Conservation (phyloP, 73 alveolate species). For the Stentor coeruleus region DNA sequence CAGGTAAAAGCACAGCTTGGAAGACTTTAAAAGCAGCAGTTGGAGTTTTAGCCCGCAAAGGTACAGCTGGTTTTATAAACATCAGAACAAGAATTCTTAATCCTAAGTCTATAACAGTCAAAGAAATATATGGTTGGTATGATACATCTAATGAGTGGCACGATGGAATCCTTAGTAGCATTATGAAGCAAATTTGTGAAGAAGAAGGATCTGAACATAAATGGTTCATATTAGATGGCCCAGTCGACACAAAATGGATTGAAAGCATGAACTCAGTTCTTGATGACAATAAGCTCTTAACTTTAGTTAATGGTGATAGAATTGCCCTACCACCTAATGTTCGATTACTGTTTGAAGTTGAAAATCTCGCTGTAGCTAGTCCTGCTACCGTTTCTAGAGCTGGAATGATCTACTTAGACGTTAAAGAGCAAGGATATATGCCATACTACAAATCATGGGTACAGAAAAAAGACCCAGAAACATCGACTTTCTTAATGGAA, state of each 20-base stretch:
- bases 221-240: slow-evolving; percentile 99
- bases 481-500: slow-evolving; percentile 50
- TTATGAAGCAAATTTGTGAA: slow-evolving; percentile 92
- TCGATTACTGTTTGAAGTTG: slow-evolving; percentile 92
- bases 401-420: slow-evolving; percentile 96
- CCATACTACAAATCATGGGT: slow-evolving; percentile 90
- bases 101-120: slow-evolving; percentile 92
- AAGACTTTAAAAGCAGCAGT: slow-evolving; percentile 87
- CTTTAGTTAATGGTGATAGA: slow-evolving; percentile 97
- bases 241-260: slow-evolving; percentile 99
- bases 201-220: slow-evolving; percentile 83
- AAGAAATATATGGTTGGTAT: slow-evolving; percentile 89
- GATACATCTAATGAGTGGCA: slow-evolving; percentile 95
- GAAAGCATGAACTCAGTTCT: slow-evolving; percentile 94
- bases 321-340: slow-evolving; percentile 89
- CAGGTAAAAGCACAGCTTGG: slow-evolving; percentile 99
- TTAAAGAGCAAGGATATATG: slow-evolving; percentile 84
- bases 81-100: slow-evolving; percentile 82
- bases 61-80: slow-evolving; percentile 40
- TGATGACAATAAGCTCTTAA: slow-evolving; percentile 69
- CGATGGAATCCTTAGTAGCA: slow-evolving; percentile 98
- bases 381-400: slow-evolving; percentile 99
- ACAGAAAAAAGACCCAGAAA: slow-evolving; percentile 60
- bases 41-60: slow-evolving; percentile 36
- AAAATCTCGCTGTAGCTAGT: slow-evolving; percentile 95